Conservation (phyloP, 2,329 filamentous ascomycete genomes). For the Diplodia intermedia region DNA sequence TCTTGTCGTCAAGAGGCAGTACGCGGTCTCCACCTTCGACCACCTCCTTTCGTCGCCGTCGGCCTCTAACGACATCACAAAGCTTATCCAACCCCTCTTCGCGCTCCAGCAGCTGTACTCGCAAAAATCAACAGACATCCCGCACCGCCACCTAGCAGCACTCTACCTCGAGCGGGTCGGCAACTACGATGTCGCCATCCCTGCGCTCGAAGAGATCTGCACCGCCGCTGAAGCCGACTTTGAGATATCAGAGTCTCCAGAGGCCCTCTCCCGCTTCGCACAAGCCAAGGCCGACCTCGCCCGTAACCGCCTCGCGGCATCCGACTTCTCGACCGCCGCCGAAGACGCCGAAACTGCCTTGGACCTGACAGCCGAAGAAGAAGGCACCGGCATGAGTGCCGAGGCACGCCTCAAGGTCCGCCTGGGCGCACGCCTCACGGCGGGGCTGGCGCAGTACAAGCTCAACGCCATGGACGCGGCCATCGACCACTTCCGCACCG, state of each 20-base stretch:
- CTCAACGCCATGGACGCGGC: constrained; percentile 69
- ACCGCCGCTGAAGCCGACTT: constrained; percentile 78
- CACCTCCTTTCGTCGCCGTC: constrained; percentile 68
- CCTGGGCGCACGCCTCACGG: constrained; percentile 83
- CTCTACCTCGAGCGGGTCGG: constrained; percentile 82
- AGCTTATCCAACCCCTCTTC: constrained; percentile 84
- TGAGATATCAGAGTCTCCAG: constrained; percentile 78
- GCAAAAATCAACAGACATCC: constrained; percentile 73
- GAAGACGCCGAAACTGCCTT: constrained; percentile 84
- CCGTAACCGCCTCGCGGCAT: constrained; percentile 76
- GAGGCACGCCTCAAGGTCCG: constrained; percentile 73
- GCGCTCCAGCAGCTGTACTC: constrained; percentile 81
- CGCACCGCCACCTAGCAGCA: constrained; percentile 77
- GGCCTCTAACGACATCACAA: constrained; percentile 59
- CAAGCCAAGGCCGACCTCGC: constrained; percentile 87
- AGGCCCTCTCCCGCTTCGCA: constrained; percentile 77
- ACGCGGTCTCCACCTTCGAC: constrained; percentile 82
- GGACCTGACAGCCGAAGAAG: constrained; percentile 75
- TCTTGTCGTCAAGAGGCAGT: constrained; percentile 76
- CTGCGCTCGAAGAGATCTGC: constrained; percentile 71
- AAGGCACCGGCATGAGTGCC: constrained; percentile 65
- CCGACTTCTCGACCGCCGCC: constrained; percentile 70
- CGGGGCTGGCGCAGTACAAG: constrained; percentile 83
- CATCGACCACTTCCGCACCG: constrained; percentile 79
- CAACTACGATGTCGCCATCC: constrained; percentile 69